Base-by-base conservation (phyloP, 2,329 filamentous ascomycete species). In the Fusarium albidum region DNA sequence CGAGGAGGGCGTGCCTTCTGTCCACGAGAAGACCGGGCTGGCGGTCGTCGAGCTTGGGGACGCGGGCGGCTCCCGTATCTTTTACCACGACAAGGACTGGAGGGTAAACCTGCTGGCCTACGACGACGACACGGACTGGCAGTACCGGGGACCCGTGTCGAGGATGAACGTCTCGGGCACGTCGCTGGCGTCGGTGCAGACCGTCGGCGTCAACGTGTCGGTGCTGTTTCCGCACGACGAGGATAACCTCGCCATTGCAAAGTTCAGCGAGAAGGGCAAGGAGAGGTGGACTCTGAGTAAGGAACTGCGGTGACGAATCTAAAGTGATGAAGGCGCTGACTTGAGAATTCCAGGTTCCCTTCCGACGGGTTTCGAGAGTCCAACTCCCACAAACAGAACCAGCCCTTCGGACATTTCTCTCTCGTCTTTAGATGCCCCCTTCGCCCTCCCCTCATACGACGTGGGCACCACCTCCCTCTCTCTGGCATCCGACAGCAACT, bases 51-150 rank as follows among this genome's bases (percentile, higher is more conserved):
- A 63, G 15, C 52, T 63, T 4, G 59, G 59, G 9, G 59, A 63
- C 4, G 39, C 34, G 4, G 59, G 59, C 3, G 59, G 59, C 4
- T 63, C 55, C 17, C 48, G 59, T 13, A 25, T 63, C 13, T 63
- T 63, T 6, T 63, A 63, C 29, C 59, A 63, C 15, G 59, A 63
- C 5, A 52, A 57, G 34, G 48, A 60, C 9, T 55, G 55, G 5
- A 18, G 35, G 9, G 32, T 63, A 2, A 60, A 57, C 11, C 6
- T 57, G 9, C 10, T 63, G 8, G 59, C 59, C 6, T 63, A 63
- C 33, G 59, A 63, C 21, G 59, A 63, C n/a, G 59, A 63, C 29
- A 63, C 59, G 6, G 59, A 63, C 15, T 63, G 59, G 59, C 35
- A 46, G 28, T 63, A 63, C 14, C 45, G 48, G 10, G 59, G 59